Evolutionary conservation across 2,329 filamentous ascomycete genomes (phyloP).

Genomic region (Stagonosporopsis rhizophila): DNA sequence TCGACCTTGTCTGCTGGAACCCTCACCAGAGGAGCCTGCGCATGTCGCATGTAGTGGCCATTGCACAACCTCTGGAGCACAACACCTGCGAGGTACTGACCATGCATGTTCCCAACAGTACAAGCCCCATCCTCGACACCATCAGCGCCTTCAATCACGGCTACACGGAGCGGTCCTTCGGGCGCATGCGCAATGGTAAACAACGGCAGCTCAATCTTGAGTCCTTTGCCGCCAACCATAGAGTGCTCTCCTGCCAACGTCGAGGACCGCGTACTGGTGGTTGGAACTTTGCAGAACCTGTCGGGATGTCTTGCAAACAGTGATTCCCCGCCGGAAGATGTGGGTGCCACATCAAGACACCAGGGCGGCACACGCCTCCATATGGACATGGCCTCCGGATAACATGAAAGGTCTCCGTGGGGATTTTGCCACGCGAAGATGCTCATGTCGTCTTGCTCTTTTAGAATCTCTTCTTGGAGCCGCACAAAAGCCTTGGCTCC

Average conservation of each 20-base stretch:
- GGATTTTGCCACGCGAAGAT: background rate
- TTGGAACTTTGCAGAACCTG: background rate
- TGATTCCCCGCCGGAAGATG: background rate
- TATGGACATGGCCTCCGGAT: background rate
- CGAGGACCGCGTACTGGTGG: background rate
- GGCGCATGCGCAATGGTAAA: background rate
- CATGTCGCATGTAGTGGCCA: background rate
- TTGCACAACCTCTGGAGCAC: background rate
- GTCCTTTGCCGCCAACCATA: background rate
- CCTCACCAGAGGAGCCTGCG: background rate
- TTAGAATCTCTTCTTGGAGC: background rate
- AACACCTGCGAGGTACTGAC: background rate
- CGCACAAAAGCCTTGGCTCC: background rate
- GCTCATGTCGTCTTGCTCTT: background rate
- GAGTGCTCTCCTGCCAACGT: background rate
- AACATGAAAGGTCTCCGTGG: background rate
- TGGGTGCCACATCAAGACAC: background rate
- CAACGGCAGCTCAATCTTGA: background rate
- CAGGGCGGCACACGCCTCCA: background rate
- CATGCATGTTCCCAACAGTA: too few species aligned
- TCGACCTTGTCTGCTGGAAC: background rate
- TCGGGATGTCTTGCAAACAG: background rate
- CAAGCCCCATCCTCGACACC: background rate
- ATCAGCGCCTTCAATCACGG: background rate
- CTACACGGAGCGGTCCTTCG: background rate